phyloP scores from a whole-genome alignment of 208 protist species.

The Angomonas deanei region DNA sequence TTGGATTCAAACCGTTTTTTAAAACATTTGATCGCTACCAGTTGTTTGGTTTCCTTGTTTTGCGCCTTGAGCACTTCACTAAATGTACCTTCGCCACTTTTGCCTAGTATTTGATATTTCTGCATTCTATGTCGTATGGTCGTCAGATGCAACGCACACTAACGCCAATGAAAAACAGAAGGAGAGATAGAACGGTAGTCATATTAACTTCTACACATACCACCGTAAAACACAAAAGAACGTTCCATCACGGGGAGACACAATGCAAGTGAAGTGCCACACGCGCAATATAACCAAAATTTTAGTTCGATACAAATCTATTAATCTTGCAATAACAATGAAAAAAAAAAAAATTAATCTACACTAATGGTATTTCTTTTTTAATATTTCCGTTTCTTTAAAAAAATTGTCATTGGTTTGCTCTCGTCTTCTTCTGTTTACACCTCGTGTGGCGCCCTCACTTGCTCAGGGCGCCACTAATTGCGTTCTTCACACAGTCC shows the following conservation, averaged over 20 bases:
- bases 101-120: slow-evolving; percentile 93
- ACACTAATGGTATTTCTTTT: too few relatives aligned
- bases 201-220: not conserved
- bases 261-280: too few relatives aligned
- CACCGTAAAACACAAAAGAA: not conserved
- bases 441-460: not conserved
- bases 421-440: not conserved
- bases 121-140: slow-evolving; percentile 54
- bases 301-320: too few relatives aligned
- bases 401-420: too few relatives aligned
- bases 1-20: slow-evolving; percentile 92
- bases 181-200: not conserved
- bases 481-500: slow-evolving; percentile 33
- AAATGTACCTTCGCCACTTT: slow-evolving; percentile 97
- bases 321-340: too few relatives aligned
- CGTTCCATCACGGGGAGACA: too few relatives aligned
- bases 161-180: slow-evolving; percentile 6
- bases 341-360: too few relatives aligned
- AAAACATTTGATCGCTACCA: slow-evolving; percentile 98
- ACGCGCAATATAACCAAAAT: too few relatives aligned
- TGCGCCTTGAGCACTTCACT: slow-evolving; percentile 96
- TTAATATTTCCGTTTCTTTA: too few relatives aligned
- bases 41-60: slow-evolving; percentile 80
- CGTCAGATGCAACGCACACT: not conserved
- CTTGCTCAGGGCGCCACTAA: slow-evolving; percentile 13